A percentile compares a stretch with the other conserved stretches of the same genome.
These are phyloP conservation scores for Cadophora gregata DNA, from an alignment of 2,329 filamentous ascomycete species.

Conservation along the genomic window DNA sequence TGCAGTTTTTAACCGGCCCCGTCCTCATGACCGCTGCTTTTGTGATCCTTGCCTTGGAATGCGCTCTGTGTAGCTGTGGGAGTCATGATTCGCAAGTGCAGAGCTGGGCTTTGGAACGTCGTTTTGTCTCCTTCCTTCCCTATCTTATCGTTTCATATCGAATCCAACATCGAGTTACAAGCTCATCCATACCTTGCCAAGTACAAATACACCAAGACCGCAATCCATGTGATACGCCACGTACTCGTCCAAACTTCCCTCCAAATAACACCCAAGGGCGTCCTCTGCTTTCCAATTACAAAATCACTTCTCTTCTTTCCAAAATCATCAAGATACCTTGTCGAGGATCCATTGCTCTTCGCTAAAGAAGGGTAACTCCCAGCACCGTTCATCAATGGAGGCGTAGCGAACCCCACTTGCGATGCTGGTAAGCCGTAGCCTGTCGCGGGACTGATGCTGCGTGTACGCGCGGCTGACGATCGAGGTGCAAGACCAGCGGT, in stretches of 20 bases:
- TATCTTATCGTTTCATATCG: neutral
- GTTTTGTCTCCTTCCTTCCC: neutral
- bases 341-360: conserved; percentile 12
- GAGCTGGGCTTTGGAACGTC: neutral
- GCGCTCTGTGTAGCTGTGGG: too few species aligned
- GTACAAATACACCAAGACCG: conserved; percentile 38
- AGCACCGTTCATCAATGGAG: conserved; percentile 29
- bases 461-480: conserved; percentile 37
- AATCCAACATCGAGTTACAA: neutral
- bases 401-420: conserved; percentile 34
- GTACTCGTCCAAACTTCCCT: conserved; percentile 67
- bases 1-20: neutral
- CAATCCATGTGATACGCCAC: conserved; percentile 68
- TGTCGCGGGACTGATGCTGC: conserved; percentile 39
- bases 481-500: conserved; percentile 38
- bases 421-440: conserved; percentile 40
- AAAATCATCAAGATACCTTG: conserved; percentile 20
- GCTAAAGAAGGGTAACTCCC: conserved; percentile 17
- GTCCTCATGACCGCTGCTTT: neutral
- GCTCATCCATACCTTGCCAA: conserved; percentile 24
- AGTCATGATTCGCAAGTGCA: neutral
- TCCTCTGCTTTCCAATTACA: conserved; percentile 5
- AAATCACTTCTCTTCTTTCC: conserved; percentile 18
- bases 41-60: neutral
- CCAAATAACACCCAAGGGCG: conserved; percentile 54